Conservation (phyloP, 73 alveolate genomes). For the Symbiodinium natans region DNA sequence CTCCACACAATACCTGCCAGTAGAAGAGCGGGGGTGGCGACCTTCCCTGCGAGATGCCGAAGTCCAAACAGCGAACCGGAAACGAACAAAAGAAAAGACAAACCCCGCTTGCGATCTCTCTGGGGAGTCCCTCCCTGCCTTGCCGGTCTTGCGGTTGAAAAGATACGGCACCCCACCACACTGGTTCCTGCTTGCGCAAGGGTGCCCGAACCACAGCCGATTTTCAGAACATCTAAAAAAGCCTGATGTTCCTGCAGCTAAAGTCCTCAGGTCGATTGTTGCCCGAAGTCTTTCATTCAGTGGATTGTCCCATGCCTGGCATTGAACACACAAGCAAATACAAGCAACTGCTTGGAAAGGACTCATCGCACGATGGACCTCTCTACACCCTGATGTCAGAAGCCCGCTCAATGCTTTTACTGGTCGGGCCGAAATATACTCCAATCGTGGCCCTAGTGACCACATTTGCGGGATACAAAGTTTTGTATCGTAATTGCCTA, state of each 20-base stretch:
- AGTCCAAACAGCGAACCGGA: not conserved
- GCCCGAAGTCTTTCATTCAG: slow-evolving; percentile 77
- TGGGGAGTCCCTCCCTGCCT: not conserved
- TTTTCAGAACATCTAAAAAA: not conserved
- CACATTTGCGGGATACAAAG: no score
- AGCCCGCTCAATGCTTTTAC: no score
- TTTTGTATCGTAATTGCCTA: no score
- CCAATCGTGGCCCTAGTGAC: no score
- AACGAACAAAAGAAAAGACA: not conserved
- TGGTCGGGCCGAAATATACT: no score
- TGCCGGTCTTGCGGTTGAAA: slow-evolving; percentile 83
- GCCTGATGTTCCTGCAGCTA: no score
- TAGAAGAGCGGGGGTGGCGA: not conserved
- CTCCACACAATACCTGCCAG: slow-evolving; percentile 88
- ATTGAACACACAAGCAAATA: not conserved
- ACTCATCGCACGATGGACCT: no score
- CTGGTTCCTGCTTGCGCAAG: slow-evolving; percentile 18
- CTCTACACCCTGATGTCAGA: no score
- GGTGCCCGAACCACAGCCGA: not conserved
- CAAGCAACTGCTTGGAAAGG: no score
- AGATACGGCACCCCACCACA: slow-evolving; percentile 88
- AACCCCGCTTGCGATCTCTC: not conserved
- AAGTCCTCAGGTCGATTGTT: slow-evolving; percentile 53
- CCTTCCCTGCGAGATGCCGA: not conserved
- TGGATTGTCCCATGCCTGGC: slow-evolving; percentile 88